Base-by-base conservation (phyloP, 2,329 filamentous ascomycete genomes). In the Cryphonectria japonica region DNA sequence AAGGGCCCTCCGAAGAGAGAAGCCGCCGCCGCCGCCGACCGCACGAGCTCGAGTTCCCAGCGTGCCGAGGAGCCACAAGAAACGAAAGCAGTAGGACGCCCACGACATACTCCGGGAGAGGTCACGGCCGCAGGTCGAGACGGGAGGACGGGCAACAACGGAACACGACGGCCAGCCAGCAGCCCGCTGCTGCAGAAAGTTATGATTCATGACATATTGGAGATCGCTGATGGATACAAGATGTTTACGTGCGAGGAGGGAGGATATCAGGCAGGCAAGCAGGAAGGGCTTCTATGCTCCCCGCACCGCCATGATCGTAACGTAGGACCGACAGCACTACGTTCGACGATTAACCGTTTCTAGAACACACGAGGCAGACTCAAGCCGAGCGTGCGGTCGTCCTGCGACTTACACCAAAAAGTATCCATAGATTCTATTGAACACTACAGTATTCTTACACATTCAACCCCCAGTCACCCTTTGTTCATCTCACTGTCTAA, bases 291-390 rank as follows among this genome's bases (percentile, higher is more conserved):
- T 50, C 26, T 65, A 34, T 29, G 41, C n/a, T 50, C 32, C 32
- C 32, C 19, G 41, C 46, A 50, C n/a, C 52, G 34, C 19, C 34
- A 61, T 39, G 29, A n/a, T n/a, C 34, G 32, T 19, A 26, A 29
- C 65, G 22, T 67, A 60, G 65, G 52, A 59, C 39, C 34, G 9
- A 67, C 65, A 57, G 50, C 65, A 67, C 52, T 41, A 60, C 65
- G 65, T 60, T 57, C 7, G n/a, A n/a, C n/a, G n/a, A 13, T 39
- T 34, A 8, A n/a, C 39, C 29, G 50, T 43, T 34, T 57, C 41
- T n/a, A 16, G 7, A 57, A 67, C 41, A 19, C 29, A 19, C 29
- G 54, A 59, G 54, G 32, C 37, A 67, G 19, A 41, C 52, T 34
- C 43, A 22, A 57, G 57, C 32, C n/a, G 52, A 14, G 65, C 52